Conservation (phyloP, 2,329 filamentous ascomycete genomes). For the Stylonectria norvegica region DNA sequence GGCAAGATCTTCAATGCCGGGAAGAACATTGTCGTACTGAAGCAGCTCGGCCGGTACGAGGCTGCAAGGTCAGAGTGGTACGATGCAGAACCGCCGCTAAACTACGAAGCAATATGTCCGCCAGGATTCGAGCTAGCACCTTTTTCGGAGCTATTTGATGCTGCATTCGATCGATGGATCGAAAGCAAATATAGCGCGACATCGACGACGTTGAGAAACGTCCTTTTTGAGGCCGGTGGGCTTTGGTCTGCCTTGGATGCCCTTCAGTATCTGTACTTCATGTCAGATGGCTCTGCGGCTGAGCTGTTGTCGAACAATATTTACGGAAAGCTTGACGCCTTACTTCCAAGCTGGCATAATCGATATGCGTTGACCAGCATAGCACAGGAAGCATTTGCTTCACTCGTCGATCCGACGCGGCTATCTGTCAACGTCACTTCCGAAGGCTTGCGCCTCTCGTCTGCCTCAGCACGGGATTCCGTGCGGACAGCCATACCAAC, state of each 20-base stretch:
- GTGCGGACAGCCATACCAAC: conserved; percentile 56
- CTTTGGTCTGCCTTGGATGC: conserved; percentile 63
- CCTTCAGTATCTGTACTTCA: conserved; percentile 71
- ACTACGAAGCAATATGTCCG: conserved; percentile 56
- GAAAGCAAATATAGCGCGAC: conserved; percentile 68
- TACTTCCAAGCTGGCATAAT: conserved; percentile 68
- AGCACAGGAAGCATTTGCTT: conserved; percentile 67
- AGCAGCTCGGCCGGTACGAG: conserved; percentile 59
- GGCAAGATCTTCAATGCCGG: conserved; percentile 79
- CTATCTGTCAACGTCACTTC: conserved; percentile 56
- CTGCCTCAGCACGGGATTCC: conserved; percentile 51
- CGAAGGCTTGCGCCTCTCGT: conserved; percentile 38
- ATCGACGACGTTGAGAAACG: conserved; percentile 60
- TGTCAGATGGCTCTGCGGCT: conserved; percentile 67
- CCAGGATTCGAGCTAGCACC: conserved; percentile 51
- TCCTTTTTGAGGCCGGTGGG: conserved; percentile 67
- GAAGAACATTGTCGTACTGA: conserved; percentile 84
- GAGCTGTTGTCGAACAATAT: conserved; percentile 64
- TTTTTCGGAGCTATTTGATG: conserved; percentile 71
- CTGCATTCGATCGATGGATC: conserved; percentile 73
- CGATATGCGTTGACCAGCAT: conserved; percentile 76
- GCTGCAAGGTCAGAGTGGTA: conserved; percentile 27
- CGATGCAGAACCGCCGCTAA: conserved; percentile 46
- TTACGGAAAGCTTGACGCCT: conserved; percentile 70
- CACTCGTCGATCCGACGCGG: conserved; percentile 55